phyloP scores from a whole-genome alignment of 169 alveolate genomes.

The Eimeria brunetti region DNA sequence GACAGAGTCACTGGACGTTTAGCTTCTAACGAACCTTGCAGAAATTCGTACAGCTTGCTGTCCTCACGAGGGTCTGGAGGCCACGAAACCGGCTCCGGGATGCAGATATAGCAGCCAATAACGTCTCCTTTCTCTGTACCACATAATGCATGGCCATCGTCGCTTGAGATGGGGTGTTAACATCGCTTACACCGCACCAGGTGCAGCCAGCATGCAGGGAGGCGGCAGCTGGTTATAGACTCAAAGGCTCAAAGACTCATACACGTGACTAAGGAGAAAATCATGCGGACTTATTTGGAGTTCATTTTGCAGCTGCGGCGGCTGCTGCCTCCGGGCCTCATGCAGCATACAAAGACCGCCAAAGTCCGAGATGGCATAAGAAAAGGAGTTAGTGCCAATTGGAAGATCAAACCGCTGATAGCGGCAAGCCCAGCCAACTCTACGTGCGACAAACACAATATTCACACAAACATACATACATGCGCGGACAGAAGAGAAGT shows the following conservation, averaged over 20 bases:
- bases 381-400: slow-evolving; percentile 86
- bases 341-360: slow-evolving; percentile 72
- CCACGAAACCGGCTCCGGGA: slow-evolving; percentile 83
- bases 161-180: neutral
- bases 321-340: slow-evolving; percentile 37
- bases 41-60: slow-evolving; percentile 87
- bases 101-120: slow-evolving; percentile 80
- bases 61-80: slow-evolving; percentile 90
- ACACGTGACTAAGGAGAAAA: neutral
- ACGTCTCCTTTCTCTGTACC: slow-evolving; percentile 83
- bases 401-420: slow-evolving; percentile 90
- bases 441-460: neutral
- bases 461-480: neutral
- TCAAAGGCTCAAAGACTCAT: neutral
- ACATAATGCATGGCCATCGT: neutral
- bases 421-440: slow-evolving; percentile 94
- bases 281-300: slow-evolving; percentile 1
- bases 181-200: too few species aligned
- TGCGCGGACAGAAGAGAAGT: neutral
- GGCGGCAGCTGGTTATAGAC: neutral
- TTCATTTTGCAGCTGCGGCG: neutral
- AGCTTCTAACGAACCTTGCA: slow-evolving; percentile 82
- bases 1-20: neutral
- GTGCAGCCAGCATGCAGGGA: neutral
- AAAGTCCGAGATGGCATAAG: slow-evolving; percentile 84